phyloP scores from a whole-genome alignment of 345 rosid genomes.

The Pelargonium nanum region DNA sequence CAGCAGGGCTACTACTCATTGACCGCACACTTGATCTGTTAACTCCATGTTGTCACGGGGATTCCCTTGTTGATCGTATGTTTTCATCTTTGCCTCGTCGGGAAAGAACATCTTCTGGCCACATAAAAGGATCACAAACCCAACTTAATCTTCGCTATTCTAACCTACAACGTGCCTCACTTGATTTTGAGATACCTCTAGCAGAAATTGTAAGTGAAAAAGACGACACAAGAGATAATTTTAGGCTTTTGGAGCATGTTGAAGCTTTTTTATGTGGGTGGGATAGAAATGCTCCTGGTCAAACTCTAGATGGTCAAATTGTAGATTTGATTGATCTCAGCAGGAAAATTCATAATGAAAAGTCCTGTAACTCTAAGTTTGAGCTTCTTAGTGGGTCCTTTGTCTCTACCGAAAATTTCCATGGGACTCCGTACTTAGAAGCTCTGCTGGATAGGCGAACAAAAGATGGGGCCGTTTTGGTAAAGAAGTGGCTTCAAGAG shows the following conservation, averaged over 20 bases:
- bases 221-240: conserved; percentile 26
- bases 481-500: conserved; percentile 94
- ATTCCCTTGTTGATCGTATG: conserved; percentile 80
- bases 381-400: conserved; percentile 60
- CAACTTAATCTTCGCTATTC: conserved; percentile 38
- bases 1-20: conserved; percentile 80
- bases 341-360: conserved; percentile 19
- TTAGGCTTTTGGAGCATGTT: conserved; percentile 40
- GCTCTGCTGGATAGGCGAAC: conserved; percentile 76
- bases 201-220: conserved; percentile 45
- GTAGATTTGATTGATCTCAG: conserved; percentile 24
- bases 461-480: conserved; percentile 73
- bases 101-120: conserved; percentile 33
- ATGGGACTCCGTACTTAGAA: conserved; percentile 78
- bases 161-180: conserved; percentile 47
- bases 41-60: conserved; percentile 88
- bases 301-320: conserved; percentile 19
- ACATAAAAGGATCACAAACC: conserved; percentile 35
- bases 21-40: conserved; percentile 93
- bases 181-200: conserved; percentile 71
- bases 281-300: conserved; percentile 28
- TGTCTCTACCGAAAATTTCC: conserved; percentile 54
- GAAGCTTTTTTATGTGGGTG: conserved; percentile 69
- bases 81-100: conserved; percentile 71
- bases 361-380: conserved; percentile 20